Conservation (phyloP, 176 grass and related monocot genomes). For the Avena eriantha region DNA sequence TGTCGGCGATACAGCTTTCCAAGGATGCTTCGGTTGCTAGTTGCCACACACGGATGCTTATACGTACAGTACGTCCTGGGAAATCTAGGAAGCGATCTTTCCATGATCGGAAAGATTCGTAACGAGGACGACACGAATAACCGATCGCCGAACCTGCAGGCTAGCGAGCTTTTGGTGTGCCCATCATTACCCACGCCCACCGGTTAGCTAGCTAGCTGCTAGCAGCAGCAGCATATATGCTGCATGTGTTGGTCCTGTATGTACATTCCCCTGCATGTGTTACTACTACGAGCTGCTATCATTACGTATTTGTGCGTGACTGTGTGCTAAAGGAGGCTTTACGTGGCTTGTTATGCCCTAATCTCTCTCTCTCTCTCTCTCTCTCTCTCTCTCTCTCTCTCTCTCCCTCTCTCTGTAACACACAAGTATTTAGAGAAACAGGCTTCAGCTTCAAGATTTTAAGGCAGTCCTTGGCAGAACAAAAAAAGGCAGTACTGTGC, state of each 20-base stretch:
- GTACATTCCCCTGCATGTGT: slow-evolving; percentile 33
- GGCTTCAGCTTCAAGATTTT: slow-evolving; percentile 19
- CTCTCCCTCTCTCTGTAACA: too few species aligned
- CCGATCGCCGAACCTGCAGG: slow-evolving; percentile 24
- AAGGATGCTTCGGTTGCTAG: slow-evolving; percentile 65
- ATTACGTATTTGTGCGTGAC: neutral
- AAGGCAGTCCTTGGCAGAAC: too few species aligned
- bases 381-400: neutral
- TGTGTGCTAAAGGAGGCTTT: slow-evolving; percentile 22
- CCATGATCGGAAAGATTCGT: slow-evolving; percentile 71
- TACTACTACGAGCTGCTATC: neutral
- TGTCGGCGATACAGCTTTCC: slow-evolving; percentile 52
- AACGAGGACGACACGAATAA: slow-evolving; percentile 55
- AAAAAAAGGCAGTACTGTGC: neutral
- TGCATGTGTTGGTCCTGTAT: neutral
- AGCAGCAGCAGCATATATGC: slow-evolving; percentile 29
- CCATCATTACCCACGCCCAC: slow-evolving; percentile 47
- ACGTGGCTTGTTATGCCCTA: neutral
- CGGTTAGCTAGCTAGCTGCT: neutral
- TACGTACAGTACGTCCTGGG: slow-evolving; percentile 28
- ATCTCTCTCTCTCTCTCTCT: neutral
- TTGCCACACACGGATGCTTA: neutral
- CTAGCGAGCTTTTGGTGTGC: slow-evolving; percentile 22
- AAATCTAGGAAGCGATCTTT: slow-evolving; percentile 79
- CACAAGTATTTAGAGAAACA: neutral